Base-by-base conservation (phyloP, 176 grass and related monocot genomes). In the Eragrostis nindensis region DNA sequence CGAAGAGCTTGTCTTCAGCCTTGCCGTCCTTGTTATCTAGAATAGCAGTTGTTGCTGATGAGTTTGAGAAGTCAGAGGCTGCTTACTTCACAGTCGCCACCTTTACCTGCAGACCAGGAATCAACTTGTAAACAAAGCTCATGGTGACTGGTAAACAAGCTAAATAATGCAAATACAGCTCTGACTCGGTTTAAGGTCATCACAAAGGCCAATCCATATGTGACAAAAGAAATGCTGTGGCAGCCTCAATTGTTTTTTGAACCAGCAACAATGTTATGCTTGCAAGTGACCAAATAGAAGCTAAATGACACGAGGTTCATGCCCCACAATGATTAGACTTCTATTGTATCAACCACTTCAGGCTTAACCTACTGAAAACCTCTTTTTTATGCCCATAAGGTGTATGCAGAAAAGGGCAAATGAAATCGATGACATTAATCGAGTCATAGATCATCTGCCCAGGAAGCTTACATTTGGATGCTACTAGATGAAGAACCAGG, bases 391-490 rank as follows among this genome's bases (percentile, higher is more conserved):
- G 32, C 19, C 77, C 68, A 59, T 21, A 82, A 64, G 10, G 59
- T 73, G 24, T 44, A 24, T 74, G 22, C 73, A 75, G 17, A 85
- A 82, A 49, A 71, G 27, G 25, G 56, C 71, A 77, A 71, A 57
- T 42, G 26, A 72, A 68, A 19, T 6, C n/a, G 0, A 62, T 85
- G 14, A 19, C 78, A 45, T n/a, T 49, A 60, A 50, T 27, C 79
- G 9, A 66, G 66, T 48, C 71, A 57, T 65, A 43, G 64, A 49
- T 74, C 47, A 48, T 72, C 36, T 68, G 32, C 75, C 30, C 61
- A 71, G 43, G 60, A 80, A 76, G 49, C 85, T 81, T 89, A 83
- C 83, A 86, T 53, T 92, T 92, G 86, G 90, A 80, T 76, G 65
- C 27, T 24, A 12, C 65, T 14, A 64, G 0, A 61, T 6, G 45